phyloP scores from a whole-genome alignment of 495 filamentous ascomycete genomes.

The Acidomyces sp. region DNA sequence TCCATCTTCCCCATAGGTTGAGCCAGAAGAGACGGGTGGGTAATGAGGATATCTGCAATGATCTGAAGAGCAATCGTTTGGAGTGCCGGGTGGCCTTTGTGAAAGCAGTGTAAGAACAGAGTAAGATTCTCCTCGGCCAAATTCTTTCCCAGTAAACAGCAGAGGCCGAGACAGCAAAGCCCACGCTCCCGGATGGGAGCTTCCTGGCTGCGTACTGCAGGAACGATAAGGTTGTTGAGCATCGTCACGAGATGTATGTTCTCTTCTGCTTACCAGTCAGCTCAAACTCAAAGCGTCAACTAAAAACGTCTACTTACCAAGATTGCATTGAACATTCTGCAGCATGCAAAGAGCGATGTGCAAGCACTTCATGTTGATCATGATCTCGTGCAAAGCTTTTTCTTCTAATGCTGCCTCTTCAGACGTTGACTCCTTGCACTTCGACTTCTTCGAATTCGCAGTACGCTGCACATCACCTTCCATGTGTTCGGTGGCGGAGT shows the following conservation, averaged over 20 bases:
- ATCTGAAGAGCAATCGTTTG: constrained; percentile 85
- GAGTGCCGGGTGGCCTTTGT: constrained; percentile 76
- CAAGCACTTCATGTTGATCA: constrained; percentile 96
- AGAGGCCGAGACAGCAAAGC: constrained; percentile 76
- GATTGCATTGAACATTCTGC: constrained; percentile 68
- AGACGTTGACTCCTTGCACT: constrained; percentile 23
- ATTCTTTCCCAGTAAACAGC: constrained; percentile 78
- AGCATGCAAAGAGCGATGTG: constrained; percentile 97
- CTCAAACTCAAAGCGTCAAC: no score
- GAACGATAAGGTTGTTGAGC: constrained; percentile 92
- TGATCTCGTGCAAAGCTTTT: constrained; percentile 76
- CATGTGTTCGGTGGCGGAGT: constrained; percentile 71
- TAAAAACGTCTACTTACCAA: constrained; percentile 26
- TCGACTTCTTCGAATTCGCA: constrained; percentile 38
- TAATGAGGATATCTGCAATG: constrained; percentile 82
- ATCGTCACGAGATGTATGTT: constrained; percentile 83
- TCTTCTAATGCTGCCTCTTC: constrained; percentile 44
- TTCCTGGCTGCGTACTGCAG: constrained; percentile 85
- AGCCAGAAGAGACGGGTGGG: constrained; percentile 62
- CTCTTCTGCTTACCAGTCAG: constrained; percentile 43
- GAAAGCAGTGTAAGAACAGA: constrained; percentile 91
- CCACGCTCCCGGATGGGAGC: constrained; percentile 85
- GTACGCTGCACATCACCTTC: constrained; percentile 39
- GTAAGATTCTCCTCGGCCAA: constrained; percentile 87
- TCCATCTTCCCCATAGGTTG: constrained; percentile 5